Evolutionary conservation across 306 rosid species (phyloP).

Genomic region (Adenanthera pavonina): DNA sequence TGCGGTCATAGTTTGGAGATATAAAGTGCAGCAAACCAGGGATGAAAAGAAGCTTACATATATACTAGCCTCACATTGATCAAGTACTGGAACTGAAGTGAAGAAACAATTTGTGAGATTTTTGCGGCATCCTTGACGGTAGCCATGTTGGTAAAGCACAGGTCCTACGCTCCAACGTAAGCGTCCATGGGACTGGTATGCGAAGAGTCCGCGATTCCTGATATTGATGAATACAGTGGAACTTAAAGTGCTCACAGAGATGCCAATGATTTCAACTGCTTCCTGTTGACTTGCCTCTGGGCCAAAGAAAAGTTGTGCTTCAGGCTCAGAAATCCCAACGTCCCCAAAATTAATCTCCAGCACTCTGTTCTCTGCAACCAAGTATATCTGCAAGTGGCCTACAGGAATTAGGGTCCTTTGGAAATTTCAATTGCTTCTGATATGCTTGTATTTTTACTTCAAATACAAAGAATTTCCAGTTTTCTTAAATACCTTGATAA

Average conservation of each 20-base stretch:
- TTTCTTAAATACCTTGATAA: background rate
- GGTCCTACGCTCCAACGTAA: conserved; percentile 81
- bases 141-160: conserved; percentile 67
- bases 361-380: conserved; percentile 75
- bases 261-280: conserved; percentile 60
- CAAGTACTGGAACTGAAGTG: conserved; percentile 69
- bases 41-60: conserved; percentile 63
- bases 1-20: background rate
- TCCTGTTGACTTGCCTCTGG: conserved; percentile 51
- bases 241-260: conserved; percentile 66
- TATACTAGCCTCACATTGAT: conserved; percentile 79
- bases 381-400: conserved; percentile 59
- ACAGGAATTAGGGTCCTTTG: conserved; percentile 6
- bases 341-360: conserved; percentile 55
- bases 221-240: conserved; percentile 61
- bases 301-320: conserved; percentile 55
- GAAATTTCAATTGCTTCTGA: background rate
- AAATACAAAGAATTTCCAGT: background rate
- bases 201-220: conserved; percentile 69
- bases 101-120: conserved; percentile 62
- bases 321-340: conserved; percentile 48
- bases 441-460: background rate
- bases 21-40: conserved; percentile 6
- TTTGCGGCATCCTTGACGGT: conserved; percentile 71
- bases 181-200: conserved; percentile 51